phyloP scores from a whole-genome alignment of 1,139 yeast species.

The Candida sp. region DNA sequence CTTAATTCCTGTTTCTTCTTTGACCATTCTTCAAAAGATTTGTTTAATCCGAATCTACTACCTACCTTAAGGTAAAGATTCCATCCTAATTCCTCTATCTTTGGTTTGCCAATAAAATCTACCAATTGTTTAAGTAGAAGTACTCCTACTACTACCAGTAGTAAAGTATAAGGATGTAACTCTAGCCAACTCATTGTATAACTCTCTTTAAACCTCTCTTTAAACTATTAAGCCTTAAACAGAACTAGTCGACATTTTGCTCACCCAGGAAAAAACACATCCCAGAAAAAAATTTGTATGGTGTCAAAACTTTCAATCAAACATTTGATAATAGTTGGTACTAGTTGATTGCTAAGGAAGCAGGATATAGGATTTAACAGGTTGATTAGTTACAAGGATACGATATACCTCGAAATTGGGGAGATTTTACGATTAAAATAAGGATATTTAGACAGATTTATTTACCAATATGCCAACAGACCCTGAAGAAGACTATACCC shows the following conservation, averaged over 20 bases:
- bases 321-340: background rate
- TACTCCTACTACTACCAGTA: slow-evolving; percentile 25
- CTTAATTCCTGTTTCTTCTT: slow-evolving; percentile 43
- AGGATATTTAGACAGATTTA: background rate
- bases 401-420: background rate
- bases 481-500: slow-evolving; percentile 60
- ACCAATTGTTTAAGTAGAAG: slow-evolving; percentile 30
- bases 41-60: slow-evolving; percentile 23
- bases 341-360: background rate
- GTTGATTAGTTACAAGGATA: background rate
- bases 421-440: background rate
- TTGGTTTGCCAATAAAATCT: slow-evolving; percentile 29
- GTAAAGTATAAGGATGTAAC: slow-evolving; percentile 27
- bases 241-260: background rate
- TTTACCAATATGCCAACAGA: slow-evolving; percentile 36
- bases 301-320: background rate
- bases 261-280: background rate
- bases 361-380: background rate
- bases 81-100: slow-evolving; percentile 40
- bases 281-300: background rate
- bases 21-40: slow-evolving; percentile 30
- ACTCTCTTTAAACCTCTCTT: too few relatives aligned
- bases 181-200: slow-evolving; percentile 12
- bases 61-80: slow-evolving; percentile 31
- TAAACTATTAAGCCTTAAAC: background rate